Conservation (phyloP, 1,284 basidiomycete genomes). For the Schizophyllum commune region DNA sequence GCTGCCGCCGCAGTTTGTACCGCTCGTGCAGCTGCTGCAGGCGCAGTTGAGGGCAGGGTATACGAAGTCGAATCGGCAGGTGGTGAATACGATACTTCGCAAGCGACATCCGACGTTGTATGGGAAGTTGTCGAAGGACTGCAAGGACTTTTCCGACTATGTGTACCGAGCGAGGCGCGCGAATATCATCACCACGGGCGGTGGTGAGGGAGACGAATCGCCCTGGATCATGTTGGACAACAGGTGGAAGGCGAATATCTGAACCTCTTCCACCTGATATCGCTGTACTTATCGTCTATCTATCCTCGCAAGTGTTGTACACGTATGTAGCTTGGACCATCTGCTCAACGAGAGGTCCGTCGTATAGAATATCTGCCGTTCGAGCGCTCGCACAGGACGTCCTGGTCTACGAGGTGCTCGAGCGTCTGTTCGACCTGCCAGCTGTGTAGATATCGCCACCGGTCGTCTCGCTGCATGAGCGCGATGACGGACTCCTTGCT, state of each 20-base stretch:
- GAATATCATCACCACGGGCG: background rate
- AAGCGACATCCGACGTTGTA: background rate
- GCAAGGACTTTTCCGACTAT: background rate
- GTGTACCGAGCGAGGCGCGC: background rate
- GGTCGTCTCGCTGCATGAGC: background rate
- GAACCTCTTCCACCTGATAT: background rate
- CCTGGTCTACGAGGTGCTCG: background rate
- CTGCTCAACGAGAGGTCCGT: background rate
- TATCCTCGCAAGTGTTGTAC: no score
- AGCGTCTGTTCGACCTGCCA: background rate
- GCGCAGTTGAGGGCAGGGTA: background rate
- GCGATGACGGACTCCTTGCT: conserved; percentile 6
- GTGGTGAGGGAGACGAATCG: background rate
- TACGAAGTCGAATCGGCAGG: background rate
- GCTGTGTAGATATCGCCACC: background rate
- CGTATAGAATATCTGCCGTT: background rate
- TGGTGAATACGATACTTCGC: background rate
- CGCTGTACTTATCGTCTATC: no score
- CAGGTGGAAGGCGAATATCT: background rate
- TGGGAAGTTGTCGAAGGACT: background rate
- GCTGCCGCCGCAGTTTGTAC: background rate
- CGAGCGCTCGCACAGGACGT: background rate
- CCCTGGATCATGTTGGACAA: background rate
- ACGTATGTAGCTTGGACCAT: background rate
- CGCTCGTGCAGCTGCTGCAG: background rate